Percentiles rank a stretch among this genome's conserved stretches.
Evolutionary conservation across 2,329 filamentous ascomycete species (phyloP).

Genomic region (Aciculosporium take): DNA sequence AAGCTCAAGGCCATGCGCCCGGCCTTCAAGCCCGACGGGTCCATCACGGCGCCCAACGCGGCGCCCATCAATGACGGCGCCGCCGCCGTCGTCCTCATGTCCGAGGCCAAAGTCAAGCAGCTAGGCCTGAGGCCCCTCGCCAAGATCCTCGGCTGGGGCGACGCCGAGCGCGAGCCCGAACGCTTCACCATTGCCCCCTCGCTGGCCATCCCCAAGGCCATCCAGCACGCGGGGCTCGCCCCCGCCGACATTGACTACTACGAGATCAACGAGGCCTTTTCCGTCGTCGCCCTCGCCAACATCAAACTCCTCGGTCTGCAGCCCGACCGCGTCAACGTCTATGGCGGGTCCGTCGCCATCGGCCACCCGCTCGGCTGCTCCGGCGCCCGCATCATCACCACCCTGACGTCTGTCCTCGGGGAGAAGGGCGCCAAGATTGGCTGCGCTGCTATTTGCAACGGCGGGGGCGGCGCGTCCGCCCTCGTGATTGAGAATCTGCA

Average conservation of each 20-base stretch:
- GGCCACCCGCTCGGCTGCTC: constrained; percentile 91
- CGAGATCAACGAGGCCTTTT: constrained; percentile 99
- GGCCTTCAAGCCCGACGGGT: constrained; percentile 70
- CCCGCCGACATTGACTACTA: constrained; percentile 75
- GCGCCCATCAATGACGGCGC: constrained; percentile 93
- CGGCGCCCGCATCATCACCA: constrained; percentile 85
- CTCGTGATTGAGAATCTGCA: constrained; percentile 71
- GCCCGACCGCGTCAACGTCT: constrained; percentile 84
- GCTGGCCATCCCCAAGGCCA: constrained; percentile 89
- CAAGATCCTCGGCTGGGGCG: constrained; percentile 95
- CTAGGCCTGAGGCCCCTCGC: constrained; percentile 82
- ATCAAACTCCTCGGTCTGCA: constrained; percentile 74
- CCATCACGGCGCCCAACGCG: constrained; percentile 90
- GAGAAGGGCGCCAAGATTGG: constrained; percentile 91
- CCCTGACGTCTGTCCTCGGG: constrained; percentile 73
- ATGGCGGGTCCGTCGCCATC: constrained; percentile 87
- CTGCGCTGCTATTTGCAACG: constrained; percentile 92
- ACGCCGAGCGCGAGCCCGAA: constrained; percentile 78
- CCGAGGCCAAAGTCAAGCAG: constrained; percentile 85
- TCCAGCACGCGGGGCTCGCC: constrained; percentile 80
- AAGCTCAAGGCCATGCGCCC: constrained; percentile 78
- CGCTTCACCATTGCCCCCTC: constrained; percentile 93
- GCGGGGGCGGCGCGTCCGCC: constrained; percentile 87
- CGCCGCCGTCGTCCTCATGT: constrained; percentile 82
- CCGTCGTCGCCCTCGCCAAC: constrained; percentile 89